Evolutionary conservation across 2,329 filamentous ascomycete species (phyloP).

Genomic region (Neonectria hederae): DNA sequence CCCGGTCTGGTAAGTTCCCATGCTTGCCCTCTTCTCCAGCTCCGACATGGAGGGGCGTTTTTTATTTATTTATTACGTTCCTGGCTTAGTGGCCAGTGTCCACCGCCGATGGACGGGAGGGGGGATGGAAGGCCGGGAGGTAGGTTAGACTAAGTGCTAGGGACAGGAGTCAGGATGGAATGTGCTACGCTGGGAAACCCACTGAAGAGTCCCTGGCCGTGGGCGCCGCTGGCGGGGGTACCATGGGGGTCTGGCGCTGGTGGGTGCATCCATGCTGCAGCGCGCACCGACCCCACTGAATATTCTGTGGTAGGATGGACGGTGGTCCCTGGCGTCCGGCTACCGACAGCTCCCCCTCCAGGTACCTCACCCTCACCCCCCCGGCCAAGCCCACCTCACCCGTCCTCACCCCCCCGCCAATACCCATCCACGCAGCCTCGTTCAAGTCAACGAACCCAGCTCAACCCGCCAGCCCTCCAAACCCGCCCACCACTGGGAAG

Average conservation of each 20-base stretch:
- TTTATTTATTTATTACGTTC: too few relatives aligned
- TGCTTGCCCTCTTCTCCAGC: background rate
- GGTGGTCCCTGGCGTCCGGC: constrained; percentile 3
- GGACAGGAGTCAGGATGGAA: background rate
- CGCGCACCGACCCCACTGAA: constrained; percentile 39
- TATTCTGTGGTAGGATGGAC: constrained; percentile 30
- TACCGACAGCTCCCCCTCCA: constrained; percentile 18
- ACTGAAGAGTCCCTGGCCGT: constrained; percentile 2
- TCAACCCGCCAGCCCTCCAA: constrained; percentile 27
- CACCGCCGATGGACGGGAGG: constrained; percentile 21
- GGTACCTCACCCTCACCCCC: constrained; percentile 20
- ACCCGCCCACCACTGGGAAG: constrained; percentile 35
- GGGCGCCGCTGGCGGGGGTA: constrained; percentile 3
- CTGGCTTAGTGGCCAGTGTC: constrained; percentile 5
- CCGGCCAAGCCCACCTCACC: constrained; percentile 19
- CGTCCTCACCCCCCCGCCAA: constrained; percentile 9
- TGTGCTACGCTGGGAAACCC: background rate
- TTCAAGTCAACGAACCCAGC: constrained; percentile 41
- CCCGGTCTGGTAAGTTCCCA: constrained; percentile 1
- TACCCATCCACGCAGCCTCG: constrained; percentile 35
- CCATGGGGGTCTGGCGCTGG: constrained; percentile 20
- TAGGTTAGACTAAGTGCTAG: background rate
- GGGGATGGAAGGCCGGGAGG: background rate
- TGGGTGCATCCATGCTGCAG: constrained; percentile 9
- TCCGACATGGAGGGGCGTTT: constrained; percentile 15